Percentiles rank a stretch among this genome's conserved stretches.
phyloP scores from a whole-genome alignment of 176 grass and related monocot genomes.

The Panicum miliaceum region DNA sequence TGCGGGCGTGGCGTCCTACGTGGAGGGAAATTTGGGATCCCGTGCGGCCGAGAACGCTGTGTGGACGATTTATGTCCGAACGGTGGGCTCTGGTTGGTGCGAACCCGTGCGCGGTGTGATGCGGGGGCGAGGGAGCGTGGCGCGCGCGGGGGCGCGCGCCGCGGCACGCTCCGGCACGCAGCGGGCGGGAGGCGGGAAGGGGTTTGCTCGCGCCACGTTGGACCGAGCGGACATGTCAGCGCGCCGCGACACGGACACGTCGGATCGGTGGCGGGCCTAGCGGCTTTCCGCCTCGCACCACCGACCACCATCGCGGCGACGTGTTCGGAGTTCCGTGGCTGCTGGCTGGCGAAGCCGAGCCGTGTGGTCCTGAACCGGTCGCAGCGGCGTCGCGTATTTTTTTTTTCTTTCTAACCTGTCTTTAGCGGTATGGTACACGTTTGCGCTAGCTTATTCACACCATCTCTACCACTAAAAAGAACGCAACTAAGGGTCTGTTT shows the following conservation, averaged over 20 bases:
- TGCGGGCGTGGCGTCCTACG: constrained; percentile 46
- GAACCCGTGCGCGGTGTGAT: not conserved
- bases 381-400: not conserved
- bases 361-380: not conserved
- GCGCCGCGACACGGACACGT: constrained; percentile 30
- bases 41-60: rapidly evolving
- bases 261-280: not conserved
- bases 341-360: not conserved
- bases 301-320: not conserved
- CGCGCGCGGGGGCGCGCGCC: constrained; percentile 13
- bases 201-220: constrained; percentile 39
- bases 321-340: not conserved
- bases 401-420: not conserved
- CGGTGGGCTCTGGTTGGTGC: rapidly evolving
- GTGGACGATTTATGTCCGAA: rapidly evolving
- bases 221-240: constrained; percentile 31
- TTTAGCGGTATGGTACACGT: not conserved
- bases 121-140: constrained; percentile 6
- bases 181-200: constrained; percentile 48
- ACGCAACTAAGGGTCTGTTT: too few relatives aligned
- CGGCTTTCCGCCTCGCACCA: not conserved
- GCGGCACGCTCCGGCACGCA: constrained; percentile 54
- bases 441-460: not conserved
- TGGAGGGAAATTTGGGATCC: not conserved
- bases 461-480: too few relatives aligned